Conservation (phyloP, 148 eudicot genomes). For the Vaccinium myrtillus region DNA sequence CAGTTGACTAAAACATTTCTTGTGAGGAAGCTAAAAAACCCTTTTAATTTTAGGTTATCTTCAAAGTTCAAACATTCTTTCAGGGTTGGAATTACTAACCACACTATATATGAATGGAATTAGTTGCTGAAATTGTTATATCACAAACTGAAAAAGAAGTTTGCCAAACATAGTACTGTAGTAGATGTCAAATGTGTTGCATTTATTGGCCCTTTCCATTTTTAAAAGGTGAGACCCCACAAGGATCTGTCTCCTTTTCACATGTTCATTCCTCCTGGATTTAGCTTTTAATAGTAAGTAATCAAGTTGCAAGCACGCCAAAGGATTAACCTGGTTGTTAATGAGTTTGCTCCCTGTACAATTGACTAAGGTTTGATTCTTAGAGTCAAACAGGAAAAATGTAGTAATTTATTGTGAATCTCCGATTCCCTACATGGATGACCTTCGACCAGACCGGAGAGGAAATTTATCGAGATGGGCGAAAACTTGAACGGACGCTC, state of each 20-base stretch:
- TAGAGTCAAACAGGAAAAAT: too few relatives aligned
- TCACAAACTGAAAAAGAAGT: conserved; percentile 8
- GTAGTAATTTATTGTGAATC: too few relatives aligned
- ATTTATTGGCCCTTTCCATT: background rate
- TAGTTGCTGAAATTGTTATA: background rate
- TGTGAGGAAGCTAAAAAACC: background rate
- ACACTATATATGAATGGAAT: background rate
- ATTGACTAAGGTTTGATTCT: too few relatives aligned
- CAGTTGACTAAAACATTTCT: background rate
- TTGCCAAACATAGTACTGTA: conserved; percentile 12
- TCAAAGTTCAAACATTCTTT: too few relatives aligned
- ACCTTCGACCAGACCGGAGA: too few relatives aligned
- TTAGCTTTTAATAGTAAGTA: background rate
- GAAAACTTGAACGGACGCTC: too few relatives aligned
- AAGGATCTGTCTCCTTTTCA: background rate
- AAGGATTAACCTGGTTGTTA: too few relatives aligned
- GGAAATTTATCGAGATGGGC: too few relatives aligned
- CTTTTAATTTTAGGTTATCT: background rate
- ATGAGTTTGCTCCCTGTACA: too few relatives aligned
- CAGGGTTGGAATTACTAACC: background rate
- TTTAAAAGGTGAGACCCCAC: background rate
- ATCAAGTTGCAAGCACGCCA: too few relatives aligned
- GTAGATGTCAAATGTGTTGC: too few relatives aligned
- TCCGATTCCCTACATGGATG: too few relatives aligned
- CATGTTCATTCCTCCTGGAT: conserved; percentile 17